These are phyloP conservation scores for Silene conica DNA, from an alignment of 148 eudicot species.

Conservation along the genomic window DNA sequence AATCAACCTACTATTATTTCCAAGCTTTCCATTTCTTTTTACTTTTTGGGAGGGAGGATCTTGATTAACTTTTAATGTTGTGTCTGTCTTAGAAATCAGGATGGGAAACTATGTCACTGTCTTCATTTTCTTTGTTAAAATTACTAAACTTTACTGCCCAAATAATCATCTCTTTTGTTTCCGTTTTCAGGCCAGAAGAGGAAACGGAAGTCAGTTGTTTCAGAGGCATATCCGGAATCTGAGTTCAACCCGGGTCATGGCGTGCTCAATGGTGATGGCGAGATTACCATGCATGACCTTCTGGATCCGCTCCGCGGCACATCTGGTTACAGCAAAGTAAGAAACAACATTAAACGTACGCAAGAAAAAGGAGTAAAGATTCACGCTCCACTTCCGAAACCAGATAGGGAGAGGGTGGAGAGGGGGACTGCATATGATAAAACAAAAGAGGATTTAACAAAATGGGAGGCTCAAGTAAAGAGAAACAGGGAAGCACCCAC, in stretches of 20 bases:
- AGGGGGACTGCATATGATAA: too few relatives aligned
- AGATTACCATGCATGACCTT: slow-evolving; percentile 68
- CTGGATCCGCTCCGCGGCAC: slow-evolving; percentile 61
- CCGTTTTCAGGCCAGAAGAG: slow-evolving; percentile 54
- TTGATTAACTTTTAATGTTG: too few relatives aligned
- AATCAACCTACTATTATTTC: too few relatives aligned
- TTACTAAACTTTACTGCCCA: not conserved
- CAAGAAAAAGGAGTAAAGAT: slow-evolving; percentile 52
- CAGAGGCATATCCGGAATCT: slow-evolving; percentile 86
- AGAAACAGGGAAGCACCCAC: too few relatives aligned
- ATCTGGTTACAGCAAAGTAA: slow-evolving; percentile 50
- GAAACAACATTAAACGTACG: slow-evolving; percentile 41
- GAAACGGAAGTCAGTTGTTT: too few relatives aligned
- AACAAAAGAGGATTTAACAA: too few relatives aligned
- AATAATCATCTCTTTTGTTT: not conserved
- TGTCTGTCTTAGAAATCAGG: too few relatives aligned
- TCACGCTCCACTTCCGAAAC: too few relatives aligned
- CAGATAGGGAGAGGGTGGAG: too few relatives aligned
- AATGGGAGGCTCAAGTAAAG: too few relatives aligned
- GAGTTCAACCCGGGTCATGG: slow-evolving; percentile 80
- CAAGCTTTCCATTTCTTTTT: too few relatives aligned
- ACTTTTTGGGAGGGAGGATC: too few relatives aligned
- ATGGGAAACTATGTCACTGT: not conserved
- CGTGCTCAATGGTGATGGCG: slow-evolving; percentile 61
- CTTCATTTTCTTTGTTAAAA: not conserved